A percentile compares a stretch with the other conserved stretches of the same genome.
Conservation (phyloP, 306 rosid genomes). For the Prinsepia uniflora region DNA sequence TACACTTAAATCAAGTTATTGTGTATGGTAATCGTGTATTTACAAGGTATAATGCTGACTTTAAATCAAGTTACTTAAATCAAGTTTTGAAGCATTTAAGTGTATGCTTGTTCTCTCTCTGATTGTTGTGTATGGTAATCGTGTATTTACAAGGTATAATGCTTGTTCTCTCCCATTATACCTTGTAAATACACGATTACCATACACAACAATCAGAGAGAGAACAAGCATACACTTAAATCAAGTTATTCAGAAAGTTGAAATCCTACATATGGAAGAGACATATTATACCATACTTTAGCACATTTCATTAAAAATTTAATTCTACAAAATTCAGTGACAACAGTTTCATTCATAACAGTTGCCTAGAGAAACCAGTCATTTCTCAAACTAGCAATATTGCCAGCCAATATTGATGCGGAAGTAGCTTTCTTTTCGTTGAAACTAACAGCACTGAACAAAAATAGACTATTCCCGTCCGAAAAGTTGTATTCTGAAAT, state of each 20-base stretch:
- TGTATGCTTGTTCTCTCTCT: slow-evolving; percentile 3
- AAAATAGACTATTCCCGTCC: not conserved
- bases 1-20: not conserved
- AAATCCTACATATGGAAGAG: not conserved
- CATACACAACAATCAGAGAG: not conserved
- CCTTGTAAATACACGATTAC: not conserved
- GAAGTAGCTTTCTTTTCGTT: not conserved
- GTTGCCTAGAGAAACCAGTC: not conserved
- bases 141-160: slow-evolving; percentile 1
- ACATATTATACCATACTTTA: not conserved
- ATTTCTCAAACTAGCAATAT: not conserved
- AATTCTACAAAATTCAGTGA: not conserved
- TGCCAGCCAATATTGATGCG: not conserved
- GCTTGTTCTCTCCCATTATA: no score
- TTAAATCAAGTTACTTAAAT: no score
- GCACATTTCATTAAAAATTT: not conserved
- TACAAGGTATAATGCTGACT: no score
- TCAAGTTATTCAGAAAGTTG: not conserved
- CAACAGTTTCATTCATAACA: not conserved
- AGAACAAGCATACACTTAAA: not conserved
- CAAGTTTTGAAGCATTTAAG: no score
- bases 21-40: no score
- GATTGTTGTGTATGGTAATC: not conserved
- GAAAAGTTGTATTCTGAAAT: slow-evolving; percentile 4
- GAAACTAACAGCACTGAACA: not conserved